phyloP scores from a whole-genome alignment of 495 filamentous ascomycete genomes.

The Penicillium arizonense region DNA sequence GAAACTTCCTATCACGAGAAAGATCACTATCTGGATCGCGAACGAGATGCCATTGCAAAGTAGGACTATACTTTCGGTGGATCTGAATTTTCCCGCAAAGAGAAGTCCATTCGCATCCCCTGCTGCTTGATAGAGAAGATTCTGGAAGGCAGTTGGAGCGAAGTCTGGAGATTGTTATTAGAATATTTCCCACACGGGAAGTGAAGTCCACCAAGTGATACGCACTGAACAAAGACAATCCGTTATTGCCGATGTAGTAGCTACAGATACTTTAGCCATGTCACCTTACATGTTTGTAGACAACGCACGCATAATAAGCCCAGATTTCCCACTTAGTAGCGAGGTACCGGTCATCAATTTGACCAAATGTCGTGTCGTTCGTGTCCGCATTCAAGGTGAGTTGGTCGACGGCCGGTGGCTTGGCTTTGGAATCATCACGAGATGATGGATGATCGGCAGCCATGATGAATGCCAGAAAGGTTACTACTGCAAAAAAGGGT shows the following conservation, averaged over 20 bases:
- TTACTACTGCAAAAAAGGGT: too few relatives aligned
- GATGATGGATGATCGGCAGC: too few relatives aligned
- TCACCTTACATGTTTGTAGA: conserved; percentile 1
- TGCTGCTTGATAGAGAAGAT: conserved; percentile 57
- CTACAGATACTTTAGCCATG: conserved; percentile 24
- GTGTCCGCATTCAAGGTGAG: not conserved
- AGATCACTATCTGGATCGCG: conserved; percentile 59
- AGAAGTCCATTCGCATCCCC: conserved; percentile 43
- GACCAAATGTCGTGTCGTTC: conserved; percentile 18
- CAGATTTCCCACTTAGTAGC: conserved; percentile 59
- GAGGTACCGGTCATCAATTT: conserved; percentile 28
- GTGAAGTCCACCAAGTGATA: not conserved
- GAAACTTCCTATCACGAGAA: conserved; percentile 57
- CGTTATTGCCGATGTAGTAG: conserved; percentile 70
- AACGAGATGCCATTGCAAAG: conserved; percentile 63
- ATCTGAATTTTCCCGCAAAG: conserved; percentile 52
- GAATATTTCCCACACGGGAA: not conserved
- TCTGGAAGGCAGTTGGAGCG: conserved; percentile 65
- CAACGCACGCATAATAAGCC: conserved; percentile 58
- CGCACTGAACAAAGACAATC: conserved; percentile 60
- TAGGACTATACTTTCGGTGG: conserved; percentile 60
- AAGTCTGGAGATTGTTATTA: conserved; percentile 41
- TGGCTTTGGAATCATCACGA: too few relatives aligned
- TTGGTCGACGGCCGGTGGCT: too few relatives aligned
- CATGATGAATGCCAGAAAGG: too few relatives aligned